Evolutionary conservation across 2,329 filamentous ascomycete genomes (phyloP).

Genomic region (Fusarium albidum): DNA sequence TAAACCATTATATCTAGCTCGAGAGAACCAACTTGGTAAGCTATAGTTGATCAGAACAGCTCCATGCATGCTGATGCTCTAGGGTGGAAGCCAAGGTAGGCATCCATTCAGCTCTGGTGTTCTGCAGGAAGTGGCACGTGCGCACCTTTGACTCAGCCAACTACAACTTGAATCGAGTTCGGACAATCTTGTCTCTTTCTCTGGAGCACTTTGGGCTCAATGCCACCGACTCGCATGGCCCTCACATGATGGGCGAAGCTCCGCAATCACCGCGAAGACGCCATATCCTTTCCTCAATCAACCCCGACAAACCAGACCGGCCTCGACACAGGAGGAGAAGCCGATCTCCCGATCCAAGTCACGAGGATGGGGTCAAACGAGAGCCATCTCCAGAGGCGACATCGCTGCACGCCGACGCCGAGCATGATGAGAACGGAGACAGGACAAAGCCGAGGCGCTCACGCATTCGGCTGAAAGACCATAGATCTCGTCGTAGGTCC

Average conservation of each 20-base stretch:
- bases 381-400: constrained; percentile 10
- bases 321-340: constrained; percentile 17
- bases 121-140: constrained; percentile 1
- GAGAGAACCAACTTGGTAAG: too few species aligned
- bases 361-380: constrained; percentile 12
- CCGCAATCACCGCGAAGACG: constrained; percentile 51
- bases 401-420: constrained; percentile 8
- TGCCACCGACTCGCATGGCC: constrained; percentile 32
- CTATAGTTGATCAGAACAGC: too few species aligned
- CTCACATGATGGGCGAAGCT: constrained; percentile 44
- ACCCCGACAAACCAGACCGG: constrained; percentile 42
- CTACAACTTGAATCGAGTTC: constrained; percentile 6
- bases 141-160: background rate
- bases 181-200: background rate
- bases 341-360: constrained; percentile 15
- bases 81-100: too few species aligned
- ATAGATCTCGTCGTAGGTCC: constrained; percentile 40
- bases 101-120: too few species aligned
- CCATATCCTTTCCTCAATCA: constrained; percentile 60
- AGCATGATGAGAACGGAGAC: constrained; percentile 29
- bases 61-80: too few species aligned
- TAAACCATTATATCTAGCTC: too few species aligned
- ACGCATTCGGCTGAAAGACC: constrained; percentile 46
- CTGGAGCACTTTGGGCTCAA: constrained; percentile 16
- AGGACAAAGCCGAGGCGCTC: constrained; percentile 41